Evolutionary conservation across 768 basidiomycete species (phyloP), one percentile per base, ranked within the genome.

Genomic region (Phanerochaete sordida): DNA sequence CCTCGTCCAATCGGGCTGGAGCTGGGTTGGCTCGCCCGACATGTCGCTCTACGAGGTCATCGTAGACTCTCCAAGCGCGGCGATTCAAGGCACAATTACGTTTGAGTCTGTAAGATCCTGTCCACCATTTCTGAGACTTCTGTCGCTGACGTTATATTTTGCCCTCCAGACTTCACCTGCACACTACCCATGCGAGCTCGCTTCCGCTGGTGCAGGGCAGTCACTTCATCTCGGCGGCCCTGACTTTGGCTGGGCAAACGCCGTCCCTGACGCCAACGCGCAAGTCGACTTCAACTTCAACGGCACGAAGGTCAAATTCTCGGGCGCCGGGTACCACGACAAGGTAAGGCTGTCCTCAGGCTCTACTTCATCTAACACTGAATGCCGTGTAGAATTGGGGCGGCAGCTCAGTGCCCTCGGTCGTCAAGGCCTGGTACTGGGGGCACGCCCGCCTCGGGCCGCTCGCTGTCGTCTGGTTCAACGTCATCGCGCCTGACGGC

Each of bases 391-490:
- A 62, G 61, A 62, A 62, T 33, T 62, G 61, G 61, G 61, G 57
- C 16, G 11, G 33, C 28, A 50, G 28, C 21, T 50, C 61, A 23
- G 31, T 28, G 1, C 6, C 48, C 13, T 45, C 35, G 1, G 52
- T 51, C 33, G 28, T 62, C 21, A 57, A 54, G 28, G 24, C 61
- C 15, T 62, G 61, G 61, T 62, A 62, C 47, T 62, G 61, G 61
- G 61, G 61, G 30, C 61, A 58, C 28, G 57, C 57, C 4, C 52
- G 57, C 16, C 48, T 62, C 45, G 61, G 61, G 27, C 61, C 57
- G 6, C 54, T 52, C 51, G 52, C 50, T 15, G 33, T 62, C 57
- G 61, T 62, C 26, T 62, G 61, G 61, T 62, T 62, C 46, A 49
- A 57, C 35, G 45, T 45, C 57, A 31, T 62, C 33, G 30, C 49